Conservation (phyloP, 768 basidiomycete genomes). For the Phylloporus sp. region DNA sequence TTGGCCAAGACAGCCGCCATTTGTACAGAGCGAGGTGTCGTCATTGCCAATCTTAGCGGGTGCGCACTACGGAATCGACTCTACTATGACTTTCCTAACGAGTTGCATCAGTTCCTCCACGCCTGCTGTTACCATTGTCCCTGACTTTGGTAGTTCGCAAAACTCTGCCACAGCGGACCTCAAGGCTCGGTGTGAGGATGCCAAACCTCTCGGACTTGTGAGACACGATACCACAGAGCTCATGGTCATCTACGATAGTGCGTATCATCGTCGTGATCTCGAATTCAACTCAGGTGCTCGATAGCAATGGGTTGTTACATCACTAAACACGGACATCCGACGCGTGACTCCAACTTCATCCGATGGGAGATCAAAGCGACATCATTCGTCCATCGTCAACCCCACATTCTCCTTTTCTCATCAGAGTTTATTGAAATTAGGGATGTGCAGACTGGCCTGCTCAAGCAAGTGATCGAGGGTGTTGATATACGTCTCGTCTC, state of each 20-base stretch:
- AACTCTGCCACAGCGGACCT: constrained; percentile 45
- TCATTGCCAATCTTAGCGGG: constrained; percentile 67
- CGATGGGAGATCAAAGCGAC: constrained; percentile 75
- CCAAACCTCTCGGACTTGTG: constrained; percentile 66
- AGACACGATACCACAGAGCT: constrained; percentile 52
- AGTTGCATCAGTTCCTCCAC: constrained; percentile 35
- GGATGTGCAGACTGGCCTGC: constrained; percentile 54
- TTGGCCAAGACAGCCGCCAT: constrained; percentile 63
- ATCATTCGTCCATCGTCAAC: constrained; percentile 57
- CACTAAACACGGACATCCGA: constrained; percentile 62
- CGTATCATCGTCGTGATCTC: constrained; percentile 20
- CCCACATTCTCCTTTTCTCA: constrained; percentile 70
- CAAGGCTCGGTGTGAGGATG: constrained; percentile 53
- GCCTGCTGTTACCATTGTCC: constrained; percentile 48
- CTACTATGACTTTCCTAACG: not conserved
- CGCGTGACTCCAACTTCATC: constrained; percentile 58
- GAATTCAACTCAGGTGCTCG: constrained; percentile 1
- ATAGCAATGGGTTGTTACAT: constrained; percentile 76
- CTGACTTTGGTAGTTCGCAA: constrained; percentile 46
- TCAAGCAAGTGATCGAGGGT: constrained; percentile 83
- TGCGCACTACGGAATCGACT: constrained; percentile 31
- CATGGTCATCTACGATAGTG: constrained; percentile 73
- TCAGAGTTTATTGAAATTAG: constrained; percentile 74
- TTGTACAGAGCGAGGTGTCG: constrained; percentile 59
- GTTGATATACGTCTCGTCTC: constrained; percentile 61